Percentiles rank a stretch among this genome's conserved stretches.
These are phyloP conservation scores for Trichosporon faecale DNA, from an alignment of 1,284 basidiomycete species.

Conservation along the genomic window DNA sequence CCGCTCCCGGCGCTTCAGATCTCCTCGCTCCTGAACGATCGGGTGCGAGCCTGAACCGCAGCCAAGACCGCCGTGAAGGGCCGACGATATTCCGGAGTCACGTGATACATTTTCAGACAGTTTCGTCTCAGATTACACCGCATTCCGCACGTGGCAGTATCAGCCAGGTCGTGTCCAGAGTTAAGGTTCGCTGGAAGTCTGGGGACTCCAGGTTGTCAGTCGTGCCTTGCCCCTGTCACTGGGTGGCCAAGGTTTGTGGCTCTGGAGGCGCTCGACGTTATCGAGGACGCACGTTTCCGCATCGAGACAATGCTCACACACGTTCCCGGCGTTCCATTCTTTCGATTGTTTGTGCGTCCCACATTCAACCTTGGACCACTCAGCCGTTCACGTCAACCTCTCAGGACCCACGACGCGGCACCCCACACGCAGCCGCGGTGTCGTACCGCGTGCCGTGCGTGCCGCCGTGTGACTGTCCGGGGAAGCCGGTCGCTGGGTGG, in stretches of 20 bases:
- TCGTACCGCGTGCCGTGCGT: neutral
- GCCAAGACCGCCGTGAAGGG: neutral
- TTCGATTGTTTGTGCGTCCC: neutral
- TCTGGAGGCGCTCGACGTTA: neutral
- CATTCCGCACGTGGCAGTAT: neutral
- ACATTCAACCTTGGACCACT: neutral
- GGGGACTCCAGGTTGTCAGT: neutral
- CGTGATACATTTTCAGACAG: neutral
- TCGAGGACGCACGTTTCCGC: neutral
- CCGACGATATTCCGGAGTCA: neutral
- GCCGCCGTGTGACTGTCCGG: neutral
- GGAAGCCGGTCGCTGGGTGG: neutral
- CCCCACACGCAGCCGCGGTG: neutral
- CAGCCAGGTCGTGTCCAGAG: neutral
- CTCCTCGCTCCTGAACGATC: neutral
- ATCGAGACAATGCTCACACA: neutral
- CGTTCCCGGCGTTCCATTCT: slow-evolving; percentile 6
- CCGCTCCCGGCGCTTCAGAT: neutral
- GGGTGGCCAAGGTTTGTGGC: neutral
- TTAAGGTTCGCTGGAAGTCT: neutral
- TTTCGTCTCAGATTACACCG: neutral
- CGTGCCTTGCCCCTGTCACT: neutral
- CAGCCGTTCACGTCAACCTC: neutral
- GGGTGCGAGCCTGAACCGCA: neutral
- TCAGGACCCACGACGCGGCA: neutral